Percentiles rank a stretch among this genome's conserved stretches.
Conservation (phyloP, 225 moss, liverwort and hornwort genomes). For the Sphagnum tenellum region DNA sequence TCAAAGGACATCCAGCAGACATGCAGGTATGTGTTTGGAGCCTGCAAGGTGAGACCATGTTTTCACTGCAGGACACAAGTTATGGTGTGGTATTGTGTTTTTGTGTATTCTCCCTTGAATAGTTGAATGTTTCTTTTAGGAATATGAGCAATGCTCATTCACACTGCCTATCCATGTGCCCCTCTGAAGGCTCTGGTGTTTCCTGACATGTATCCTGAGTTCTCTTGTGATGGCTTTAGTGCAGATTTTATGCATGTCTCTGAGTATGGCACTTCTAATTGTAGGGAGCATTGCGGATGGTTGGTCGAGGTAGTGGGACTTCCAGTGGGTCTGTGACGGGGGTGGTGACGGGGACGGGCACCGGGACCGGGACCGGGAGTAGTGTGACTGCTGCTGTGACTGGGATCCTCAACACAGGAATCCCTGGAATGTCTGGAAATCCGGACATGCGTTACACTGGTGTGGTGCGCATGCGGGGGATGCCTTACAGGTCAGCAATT, state of each 20-base stretch:
- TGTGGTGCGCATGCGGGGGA: constrained; percentile 98
- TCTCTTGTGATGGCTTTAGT: no score
- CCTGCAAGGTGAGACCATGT: no score
- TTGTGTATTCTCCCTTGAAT: no score
- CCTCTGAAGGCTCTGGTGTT: no score
- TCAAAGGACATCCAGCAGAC: constrained; percentile 97
- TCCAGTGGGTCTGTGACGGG: constrained; percentile 42
- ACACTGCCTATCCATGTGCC: no score
- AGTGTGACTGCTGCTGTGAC: constrained; percentile 41
- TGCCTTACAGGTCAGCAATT: constrained; percentile 85
- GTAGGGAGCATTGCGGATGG: constrained; percentile 99
- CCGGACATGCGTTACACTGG: constrained; percentile 99
- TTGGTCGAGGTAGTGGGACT: constrained; percentile 94
- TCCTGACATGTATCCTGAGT: no score
- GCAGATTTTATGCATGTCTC: constrained; percentile 7
- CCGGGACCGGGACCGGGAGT: constrained; percentile 79
- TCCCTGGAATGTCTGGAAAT: constrained; percentile 99
- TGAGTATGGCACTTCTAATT: constrained; percentile 23
- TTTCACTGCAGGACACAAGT: no score
- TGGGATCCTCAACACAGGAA: constrained; percentile 87
- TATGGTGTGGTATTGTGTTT: no score
- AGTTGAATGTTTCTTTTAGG: no score
- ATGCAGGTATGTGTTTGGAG: constrained; percentile 65
- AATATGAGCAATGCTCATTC: no score
- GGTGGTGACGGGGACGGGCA: constrained; percentile 42